Evolutionary conservation across 495 filamentous ascomycete genomes (phyloP), one percentile per base, ranked within the genome.

Genomic region (Wilcoxina mikolae): DNA sequence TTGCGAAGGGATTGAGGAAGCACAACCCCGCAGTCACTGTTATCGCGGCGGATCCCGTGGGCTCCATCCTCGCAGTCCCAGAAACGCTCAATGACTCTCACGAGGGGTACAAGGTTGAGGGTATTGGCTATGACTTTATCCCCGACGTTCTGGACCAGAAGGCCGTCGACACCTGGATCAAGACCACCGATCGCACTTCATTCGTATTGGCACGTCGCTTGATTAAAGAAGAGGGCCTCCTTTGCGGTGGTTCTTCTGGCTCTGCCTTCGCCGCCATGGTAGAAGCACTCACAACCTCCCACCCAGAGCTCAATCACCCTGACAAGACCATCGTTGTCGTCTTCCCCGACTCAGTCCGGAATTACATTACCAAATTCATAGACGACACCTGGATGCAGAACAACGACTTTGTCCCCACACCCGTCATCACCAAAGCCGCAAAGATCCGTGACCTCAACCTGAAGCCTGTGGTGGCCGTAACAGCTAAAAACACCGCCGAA

Each of bases 331-430:
- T 96, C 0, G 91, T 98, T 15, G 85, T 95, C 12, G 73, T 99
- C 27, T 72, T 94, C 28, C 93, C 91, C 0, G 91, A 99, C 67
- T 94, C 87, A 70, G 95, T 99, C 60, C 77, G 91, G 60, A 94
- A 85, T 67, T 99, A 99, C 66, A 79, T 99, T n/a, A 88, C 82
- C 70, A 99, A 99, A 77, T 98, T 98, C 65, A 85, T 88, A 58
- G 93, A 98, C 64, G 91, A 98, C 65, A 87, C 95, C 69, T 96
- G 93, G 93, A 81, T 96, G 46, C 87, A 85, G 47, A 90, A 90
- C 44, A 95, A 96, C 67, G 81, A 87, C 62, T 85, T 96, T 35
- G 71, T 75, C 9, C 74, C 77, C 23, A 67, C 74, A 4, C 3
- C 27, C 3, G 68, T 74, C 38, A 73, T 74, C 43, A 66, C 71